Conservation (phyloP, 2,329 filamentous ascomycete genomes). For the Pseudocercospora cruenta region DNA sequence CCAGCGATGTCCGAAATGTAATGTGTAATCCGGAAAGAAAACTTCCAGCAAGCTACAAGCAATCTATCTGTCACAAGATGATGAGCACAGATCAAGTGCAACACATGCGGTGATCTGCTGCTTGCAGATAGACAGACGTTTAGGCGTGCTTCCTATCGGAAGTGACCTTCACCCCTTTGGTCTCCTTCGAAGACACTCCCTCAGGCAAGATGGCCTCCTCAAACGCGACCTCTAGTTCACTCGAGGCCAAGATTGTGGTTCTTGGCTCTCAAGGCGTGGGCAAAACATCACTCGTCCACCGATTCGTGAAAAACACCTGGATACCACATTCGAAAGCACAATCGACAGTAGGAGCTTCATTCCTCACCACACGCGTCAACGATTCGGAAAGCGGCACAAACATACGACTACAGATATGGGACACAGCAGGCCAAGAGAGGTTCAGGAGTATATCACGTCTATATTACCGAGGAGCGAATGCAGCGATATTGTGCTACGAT, state of each 20-base stretch:
- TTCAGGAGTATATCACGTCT: conserved; percentile 93
- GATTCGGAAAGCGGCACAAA: conserved; percentile 84
- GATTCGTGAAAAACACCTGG: conserved; percentile 74
- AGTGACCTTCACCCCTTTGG: neutral
- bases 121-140: neutral
- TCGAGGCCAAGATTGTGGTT: conserved; percentile 81
- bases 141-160: neutral
- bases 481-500: conserved; percentile 91
- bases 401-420: conserved; percentile 94
- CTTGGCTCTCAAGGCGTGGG: conserved; percentile 79
- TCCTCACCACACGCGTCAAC: conserved; percentile 67
- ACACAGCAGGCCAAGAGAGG: conserved; percentile 92
- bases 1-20: neutral
- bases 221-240: conserved; percentile 49
- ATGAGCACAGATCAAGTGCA: neutral
- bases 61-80: neutral
- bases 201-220: conserved; percentile 14
- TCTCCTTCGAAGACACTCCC: neutral
- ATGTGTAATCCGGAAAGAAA: neutral
- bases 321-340: conserved; percentile 57
- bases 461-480: conserved; percentile 95
- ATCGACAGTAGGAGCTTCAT: conserved; percentile 56
- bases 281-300: conserved; percentile 77
- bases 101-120: neutral
- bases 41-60: neutral